Base-by-base conservation (phyloP, 306 rosid genomes). In the Trichosanthes truncata region DNA sequence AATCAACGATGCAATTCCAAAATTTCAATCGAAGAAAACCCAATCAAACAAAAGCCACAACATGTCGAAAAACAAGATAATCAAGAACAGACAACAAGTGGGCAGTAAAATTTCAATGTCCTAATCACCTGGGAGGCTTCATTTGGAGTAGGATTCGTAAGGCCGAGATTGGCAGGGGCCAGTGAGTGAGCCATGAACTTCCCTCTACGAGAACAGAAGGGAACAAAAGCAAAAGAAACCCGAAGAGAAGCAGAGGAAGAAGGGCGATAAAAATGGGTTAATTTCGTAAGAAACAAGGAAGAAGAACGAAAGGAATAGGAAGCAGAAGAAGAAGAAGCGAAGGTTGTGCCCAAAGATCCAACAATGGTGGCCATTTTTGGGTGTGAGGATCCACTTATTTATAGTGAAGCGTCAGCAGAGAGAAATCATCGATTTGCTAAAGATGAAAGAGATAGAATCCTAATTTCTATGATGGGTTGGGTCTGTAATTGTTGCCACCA, bases 81-180 rank as follows among this genome's bases (percentile, higher is more conserved):
- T n/a, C 59, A 11, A 72, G 29, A 74, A 72, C 69, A 18, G 21
- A 12, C 43, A 18, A 13, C n/a, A 57, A 41, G 35, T 40, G 52
- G 43, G 65, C 7, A 35, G 60, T 40, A 23, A 25, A 23, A 18
- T 1, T 43, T n/a, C 26, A 23, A 0, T 43, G 41, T 17, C 36
- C 12, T 9, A 9, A 9, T 7, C 20, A 95, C 99, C 96, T 96
- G 86, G 11, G 91, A 87, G 52, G 82, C 20, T 52, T 96, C 92
- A 61, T 76, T 55, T 57, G 17, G 76, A 45, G 89, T 48, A 35
- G 99, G 97, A 55, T 85, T 82, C 43, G 99, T 96, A 77, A 96
- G 99, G 82, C 99, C 99, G 21, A 96, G 99, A 78, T 87, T 90
- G 90, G 90, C 92, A 63, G 40, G 84, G 40, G 98, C 87, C 41